A percentile compares a stretch with the other conserved stretches of the same genome.
phyloP scores from a whole-genome alignment of 768 basidiomycete species.

The Strobilomyces confusus region DNA sequence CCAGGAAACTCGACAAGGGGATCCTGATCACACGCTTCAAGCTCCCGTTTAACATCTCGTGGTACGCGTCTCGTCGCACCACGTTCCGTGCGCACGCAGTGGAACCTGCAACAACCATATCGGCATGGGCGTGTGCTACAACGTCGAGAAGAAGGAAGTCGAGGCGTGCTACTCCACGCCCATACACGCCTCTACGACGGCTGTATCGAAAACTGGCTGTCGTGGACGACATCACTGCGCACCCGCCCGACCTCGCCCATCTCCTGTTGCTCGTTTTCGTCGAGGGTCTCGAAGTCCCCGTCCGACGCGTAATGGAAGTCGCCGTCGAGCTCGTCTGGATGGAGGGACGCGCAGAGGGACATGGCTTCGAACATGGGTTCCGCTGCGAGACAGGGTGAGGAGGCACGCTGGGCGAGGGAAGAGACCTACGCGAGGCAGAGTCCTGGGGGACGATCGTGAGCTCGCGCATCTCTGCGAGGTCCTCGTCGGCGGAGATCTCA shows the following conservation, averaged over 20 bases:
- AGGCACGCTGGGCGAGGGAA: neutral
- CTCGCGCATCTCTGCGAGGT: conserved; percentile 66
- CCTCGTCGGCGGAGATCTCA: conserved; percentile 43
- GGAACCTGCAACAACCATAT: conserved; percentile 95
- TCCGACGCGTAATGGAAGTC: conserved; percentile 46
- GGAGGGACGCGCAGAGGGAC: conserved; percentile 78
- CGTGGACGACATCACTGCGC: conserved; percentile 82
- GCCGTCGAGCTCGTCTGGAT: conserved; percentile 59
- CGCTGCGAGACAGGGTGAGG: conserved; percentile 41
- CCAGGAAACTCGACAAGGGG: conserved; percentile 93
- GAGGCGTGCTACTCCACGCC: conserved; percentile 93
- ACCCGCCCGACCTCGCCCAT: conserved; percentile 88
- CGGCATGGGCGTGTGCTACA: conserved; percentile 99
- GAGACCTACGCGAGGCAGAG: conserved; percentile 52
- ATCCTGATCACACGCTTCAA: conserved; percentile 96
- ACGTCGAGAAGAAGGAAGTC: conserved; percentile 97
- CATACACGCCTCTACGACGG: conserved; percentile 90
- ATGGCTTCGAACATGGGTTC: conserved; percentile 85
- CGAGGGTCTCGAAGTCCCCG: conserved; percentile 47
- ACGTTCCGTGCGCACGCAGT: too few relatives aligned
- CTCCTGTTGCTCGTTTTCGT: conserved; percentile 58
- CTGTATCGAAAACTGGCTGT: conserved; percentile 76
- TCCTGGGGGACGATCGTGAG: conserved; percentile 69
- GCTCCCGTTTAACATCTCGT: conserved; percentile 95
- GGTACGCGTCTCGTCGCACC: conserved; percentile 49